phyloP scores from a whole-genome alignment of 2,329 filamentous ascomycete genomes.

The Fonsecaea monophora region DNA sequence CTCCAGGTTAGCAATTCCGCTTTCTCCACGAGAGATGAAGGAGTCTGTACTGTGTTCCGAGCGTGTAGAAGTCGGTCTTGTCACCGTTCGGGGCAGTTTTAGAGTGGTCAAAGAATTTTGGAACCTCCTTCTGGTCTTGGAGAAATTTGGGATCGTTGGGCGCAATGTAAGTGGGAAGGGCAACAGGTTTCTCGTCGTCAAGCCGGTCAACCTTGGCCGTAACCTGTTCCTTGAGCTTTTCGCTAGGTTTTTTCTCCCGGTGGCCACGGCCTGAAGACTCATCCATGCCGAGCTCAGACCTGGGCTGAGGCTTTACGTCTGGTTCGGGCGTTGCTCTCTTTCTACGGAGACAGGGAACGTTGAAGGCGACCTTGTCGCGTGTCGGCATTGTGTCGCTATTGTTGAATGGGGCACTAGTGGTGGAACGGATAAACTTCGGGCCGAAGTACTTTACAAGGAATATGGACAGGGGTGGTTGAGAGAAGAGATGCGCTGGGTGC shows the following conservation, averaged over 20 bases:
- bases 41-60: constrained; percentile 38
- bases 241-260: constrained; percentile 40
- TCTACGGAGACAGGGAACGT: background rate
- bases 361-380: constrained; percentile 1
- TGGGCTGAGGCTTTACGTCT: background rate
- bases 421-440: constrained; percentile 1
- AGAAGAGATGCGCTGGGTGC: background rate
- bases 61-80: constrained; percentile 40
- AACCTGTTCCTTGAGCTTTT: constrained; percentile 40
- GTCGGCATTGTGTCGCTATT: background rate
- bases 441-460: background rate
- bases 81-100: constrained; percentile 37
- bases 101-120: constrained; percentile 38
- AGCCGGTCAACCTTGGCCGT: constrained; percentile 36
- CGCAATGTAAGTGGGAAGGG: constrained; percentile 39
- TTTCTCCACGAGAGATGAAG: background rate
- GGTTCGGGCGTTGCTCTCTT: constrained; percentile 2
- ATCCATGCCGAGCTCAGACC: constrained; percentile 32
- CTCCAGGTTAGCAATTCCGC: constrained; percentile 4
- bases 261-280: constrained; percentile 38
- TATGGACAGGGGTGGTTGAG: background rate
- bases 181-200: constrained; percentile 34
- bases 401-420: background rate
- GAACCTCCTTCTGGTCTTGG: constrained; percentile 40
- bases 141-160: constrained; percentile 39